A percentile compares a stretch with the other conserved stretches of the same genome.
These are phyloP conservation scores for Solanum raphanifolium DNA, from an alignment of 257 asterid species.

Conservation along the genomic window DNA sequence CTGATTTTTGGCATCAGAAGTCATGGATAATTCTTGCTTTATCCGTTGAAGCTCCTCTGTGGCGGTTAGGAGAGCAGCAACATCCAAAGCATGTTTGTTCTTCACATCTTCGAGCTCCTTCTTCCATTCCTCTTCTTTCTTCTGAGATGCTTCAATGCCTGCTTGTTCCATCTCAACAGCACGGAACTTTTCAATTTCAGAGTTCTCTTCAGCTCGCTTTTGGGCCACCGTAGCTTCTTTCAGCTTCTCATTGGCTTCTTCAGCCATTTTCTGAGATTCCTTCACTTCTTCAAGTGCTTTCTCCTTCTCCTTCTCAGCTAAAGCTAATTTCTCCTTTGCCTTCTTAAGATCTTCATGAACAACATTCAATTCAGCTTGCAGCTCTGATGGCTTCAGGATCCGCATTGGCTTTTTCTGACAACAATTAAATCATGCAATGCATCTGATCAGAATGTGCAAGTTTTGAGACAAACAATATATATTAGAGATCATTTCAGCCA, in stretches of 20 bases:
- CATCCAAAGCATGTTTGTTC: slow-evolving; percentile 65
- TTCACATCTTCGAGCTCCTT: slow-evolving; percentile 70
- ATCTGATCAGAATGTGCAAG: not conserved
- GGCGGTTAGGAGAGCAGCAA: slow-evolving; percentile 64
- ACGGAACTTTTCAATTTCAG: slow-evolving; percentile 89
- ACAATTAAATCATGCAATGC: not conserved
- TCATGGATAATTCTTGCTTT: slow-evolving; percentile 62
- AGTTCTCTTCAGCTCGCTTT: slow-evolving; percentile 75
- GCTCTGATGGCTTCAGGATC: slow-evolving; percentile 48
- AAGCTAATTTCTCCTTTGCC: slow-evolving; percentile 61
- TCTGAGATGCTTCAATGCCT: slow-evolving; percentile 78
- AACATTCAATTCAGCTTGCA: slow-evolving; percentile 50
- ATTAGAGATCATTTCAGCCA: not conserved
- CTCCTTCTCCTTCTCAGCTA: slow-evolving; percentile 66
- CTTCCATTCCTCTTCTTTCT: slow-evolving; percentile 76
- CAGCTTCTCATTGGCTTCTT: slow-evolving; percentile 85
- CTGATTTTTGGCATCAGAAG: slow-evolving; percentile 67
- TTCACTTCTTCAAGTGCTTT: slow-evolving; percentile 67
- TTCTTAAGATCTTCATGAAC: slow-evolving; percentile 83
- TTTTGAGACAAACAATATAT: not conserved
- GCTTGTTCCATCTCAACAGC: slow-evolving; percentile 94
- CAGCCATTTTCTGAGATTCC: slow-evolving; percentile 58
- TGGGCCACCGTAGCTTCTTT: slow-evolving; percentile 76
- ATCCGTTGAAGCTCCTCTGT: slow-evolving; percentile 65
- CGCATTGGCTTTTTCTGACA: slow-evolving; percentile 66